These are phyloP conservation scores for Blastocystis hominis DNA, from an alignment of 352 stramenopile genomes.

Conservation along the genomic window DNA sequence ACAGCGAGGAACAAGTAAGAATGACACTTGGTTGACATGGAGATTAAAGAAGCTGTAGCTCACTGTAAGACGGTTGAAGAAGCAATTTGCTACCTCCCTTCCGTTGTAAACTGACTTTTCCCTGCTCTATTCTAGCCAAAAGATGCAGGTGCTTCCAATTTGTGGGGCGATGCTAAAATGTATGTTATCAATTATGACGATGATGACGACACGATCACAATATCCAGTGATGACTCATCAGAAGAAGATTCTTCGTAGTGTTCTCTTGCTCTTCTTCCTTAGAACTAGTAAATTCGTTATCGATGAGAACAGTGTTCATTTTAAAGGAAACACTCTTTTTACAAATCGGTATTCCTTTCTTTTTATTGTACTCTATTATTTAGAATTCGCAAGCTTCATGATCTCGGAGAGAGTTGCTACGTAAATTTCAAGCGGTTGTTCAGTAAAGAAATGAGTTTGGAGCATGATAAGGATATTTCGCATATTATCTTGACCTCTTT, in stretches of 20 bases:
- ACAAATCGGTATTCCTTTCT: background rate
- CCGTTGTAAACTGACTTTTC: background rate
- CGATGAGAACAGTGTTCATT: background rate
- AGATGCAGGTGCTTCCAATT: no score
- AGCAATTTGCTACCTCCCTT: background rate
- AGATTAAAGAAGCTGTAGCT: background rate
- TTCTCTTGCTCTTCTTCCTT: no score
- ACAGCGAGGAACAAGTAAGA: background rate
- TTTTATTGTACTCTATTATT: background rate
- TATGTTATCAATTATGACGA: background rate
- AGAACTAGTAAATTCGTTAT: no score
- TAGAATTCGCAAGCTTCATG: background rate
- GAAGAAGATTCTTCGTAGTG: background rate
- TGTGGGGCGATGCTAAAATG: background rate
- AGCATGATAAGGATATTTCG: constrained; percentile 4
- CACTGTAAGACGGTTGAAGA: constrained; percentile 44
- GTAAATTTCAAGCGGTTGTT: constrained; percentile 18
- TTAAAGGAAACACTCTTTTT: constrained; percentile 29
- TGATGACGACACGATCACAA: background rate
- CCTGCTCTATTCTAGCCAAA: no score
- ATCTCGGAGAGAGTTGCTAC: background rate
- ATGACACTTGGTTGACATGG: background rate
- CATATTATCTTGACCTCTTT: constrained; percentile 30
- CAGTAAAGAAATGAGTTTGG: background rate
- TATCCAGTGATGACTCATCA: background rate